These are phyloP conservation scores for Geum urbanum DNA, from an alignment of 306 rosid genomes.

Conservation along the genomic window DNA sequence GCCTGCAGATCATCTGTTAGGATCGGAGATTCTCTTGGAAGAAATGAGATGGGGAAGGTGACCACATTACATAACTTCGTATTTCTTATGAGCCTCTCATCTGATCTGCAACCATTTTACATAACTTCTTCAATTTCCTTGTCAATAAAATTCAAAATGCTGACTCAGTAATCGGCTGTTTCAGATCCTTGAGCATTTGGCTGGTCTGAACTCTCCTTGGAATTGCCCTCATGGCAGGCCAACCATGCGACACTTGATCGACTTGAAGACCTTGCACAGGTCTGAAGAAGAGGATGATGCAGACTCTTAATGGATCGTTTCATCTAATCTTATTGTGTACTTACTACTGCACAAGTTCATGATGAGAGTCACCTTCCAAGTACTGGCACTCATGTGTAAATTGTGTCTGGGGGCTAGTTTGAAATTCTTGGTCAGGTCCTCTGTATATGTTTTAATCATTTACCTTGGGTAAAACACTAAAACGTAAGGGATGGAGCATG, in stretches of 20 bases:
- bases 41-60: constrained; percentile 92
- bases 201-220: constrained; percentile 86
- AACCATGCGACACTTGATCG: constrained; percentile 92
- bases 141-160: background rate
- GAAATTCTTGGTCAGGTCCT: constrained; percentile 2
- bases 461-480: background rate
- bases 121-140: background rate
- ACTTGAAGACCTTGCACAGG: constrained; percentile 51
- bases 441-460: too few relatives aligned
- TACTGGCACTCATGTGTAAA: background rate
- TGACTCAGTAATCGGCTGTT: constrained; percentile 23
- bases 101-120: background rate
- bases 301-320: constrained; percentile 3
- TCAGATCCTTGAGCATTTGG: constrained; percentile 84
- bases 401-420: background rate
- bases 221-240: constrained; percentile 99
- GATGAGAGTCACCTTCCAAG: background rate
- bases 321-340: background rate
- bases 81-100: background rate
- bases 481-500: too few relatives aligned
- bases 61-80: constrained; percentile 3
- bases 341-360: background rate
- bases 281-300: constrained; percentile 16
- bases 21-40: constrained; percentile 95
- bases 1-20: constrained; percentile 91